phyloP scores from a whole-genome alignment of 2,329 filamentous ascomycete species.

The Scytalidium sp. region DNA sequence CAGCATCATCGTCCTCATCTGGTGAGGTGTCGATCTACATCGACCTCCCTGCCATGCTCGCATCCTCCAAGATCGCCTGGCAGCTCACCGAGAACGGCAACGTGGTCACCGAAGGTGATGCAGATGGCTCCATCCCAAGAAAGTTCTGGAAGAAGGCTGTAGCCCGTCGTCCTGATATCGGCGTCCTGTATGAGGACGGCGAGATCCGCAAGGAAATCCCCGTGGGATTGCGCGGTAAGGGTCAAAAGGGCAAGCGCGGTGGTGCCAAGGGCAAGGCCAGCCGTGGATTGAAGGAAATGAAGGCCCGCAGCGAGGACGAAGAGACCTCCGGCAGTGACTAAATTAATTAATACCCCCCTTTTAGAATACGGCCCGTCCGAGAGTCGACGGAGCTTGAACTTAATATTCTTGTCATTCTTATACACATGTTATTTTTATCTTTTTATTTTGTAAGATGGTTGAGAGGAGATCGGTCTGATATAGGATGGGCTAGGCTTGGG shows the following conservation, averaged over 20 bases:
- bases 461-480: not conserved
- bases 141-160: constrained; percentile 39
- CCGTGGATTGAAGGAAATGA: constrained; percentile 24
- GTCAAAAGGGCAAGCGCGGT: constrained; percentile 32
- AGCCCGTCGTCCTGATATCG: constrained; percentile 38
- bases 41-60: constrained; percentile 32
- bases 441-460: not conserved
- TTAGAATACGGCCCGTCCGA: constrained; percentile 1
- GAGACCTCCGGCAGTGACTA: constrained; percentile 17
- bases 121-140: constrained; percentile 26
- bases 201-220: constrained; percentile 41
- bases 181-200: constrained; percentile 40
- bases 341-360: constrained; percentile 9
- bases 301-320: constrained; percentile 24
- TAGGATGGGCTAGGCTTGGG: not conserved
- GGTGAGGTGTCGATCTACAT: constrained; percentile 40
- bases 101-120: constrained; percentile 31
- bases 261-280: constrained; percentile 36
- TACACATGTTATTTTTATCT: not conserved
- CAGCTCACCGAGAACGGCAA: constrained; percentile 32
- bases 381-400: not conserved
- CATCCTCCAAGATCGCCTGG: constrained; percentile 33
- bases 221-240: constrained; percentile 37
- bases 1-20: constrained; percentile 26
- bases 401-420: not conserved